Conservation (phyloP, 1,284 basidiomycete species). For the Boletus sp. region DNA sequence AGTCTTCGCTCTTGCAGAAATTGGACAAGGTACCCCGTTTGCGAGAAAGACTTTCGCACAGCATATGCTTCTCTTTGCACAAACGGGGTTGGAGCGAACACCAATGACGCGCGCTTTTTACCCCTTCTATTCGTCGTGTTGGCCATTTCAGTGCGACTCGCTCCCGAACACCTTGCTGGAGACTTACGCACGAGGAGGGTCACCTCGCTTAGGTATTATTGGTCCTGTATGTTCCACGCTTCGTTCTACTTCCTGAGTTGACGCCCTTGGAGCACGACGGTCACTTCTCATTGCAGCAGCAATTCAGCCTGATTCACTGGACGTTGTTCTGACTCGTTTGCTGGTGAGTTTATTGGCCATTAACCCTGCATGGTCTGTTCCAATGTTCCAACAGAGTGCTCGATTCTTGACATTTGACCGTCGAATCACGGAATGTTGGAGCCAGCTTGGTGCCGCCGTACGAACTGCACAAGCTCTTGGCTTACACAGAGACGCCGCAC, state of each 20-base stretch:
- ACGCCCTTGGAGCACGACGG: slow-evolving; percentile 64
- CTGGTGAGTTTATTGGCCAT: slow-evolving; percentile 56
- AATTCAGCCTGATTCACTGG: slow-evolving; percentile 87
- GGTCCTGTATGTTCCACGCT: slow-evolving; percentile 76
- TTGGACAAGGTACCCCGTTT: slow-evolving; percentile 93
- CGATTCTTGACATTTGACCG: slow-evolving; percentile 90
- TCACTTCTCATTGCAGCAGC: slow-evolving; percentile 88
- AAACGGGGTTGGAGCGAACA: slow-evolving; percentile 71
- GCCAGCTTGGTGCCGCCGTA: slow-evolving; percentile 90
- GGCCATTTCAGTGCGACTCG: slow-evolving; percentile 86
- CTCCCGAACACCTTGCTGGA: slow-evolving; percentile 83
- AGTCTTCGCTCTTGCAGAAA: slow-evolving; percentile 58
- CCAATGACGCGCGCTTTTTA: slow-evolving; percentile 85
- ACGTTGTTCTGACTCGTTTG: slow-evolving; percentile 86
- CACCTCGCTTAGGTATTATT: slow-evolving; percentile 87
- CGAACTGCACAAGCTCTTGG: slow-evolving; percentile 94
- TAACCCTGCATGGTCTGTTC: slow-evolving; percentile 10
- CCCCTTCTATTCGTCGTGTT: slow-evolving; percentile 92
- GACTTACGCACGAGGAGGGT: slow-evolving; percentile 75
- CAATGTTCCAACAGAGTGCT: slow-evolving; percentile 62
- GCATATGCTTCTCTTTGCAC: slow-evolving; percentile 82
- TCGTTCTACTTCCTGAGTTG: slow-evolving; percentile 13
- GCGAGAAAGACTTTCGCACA: slow-evolving; percentile 82
- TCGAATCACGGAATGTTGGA: slow-evolving; percentile 94
- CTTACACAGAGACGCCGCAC: slow-evolving; percentile 89